Base-by-base conservation (phyloP, 805 yeast genomes). In the Saturnispora diversa region DNA sequence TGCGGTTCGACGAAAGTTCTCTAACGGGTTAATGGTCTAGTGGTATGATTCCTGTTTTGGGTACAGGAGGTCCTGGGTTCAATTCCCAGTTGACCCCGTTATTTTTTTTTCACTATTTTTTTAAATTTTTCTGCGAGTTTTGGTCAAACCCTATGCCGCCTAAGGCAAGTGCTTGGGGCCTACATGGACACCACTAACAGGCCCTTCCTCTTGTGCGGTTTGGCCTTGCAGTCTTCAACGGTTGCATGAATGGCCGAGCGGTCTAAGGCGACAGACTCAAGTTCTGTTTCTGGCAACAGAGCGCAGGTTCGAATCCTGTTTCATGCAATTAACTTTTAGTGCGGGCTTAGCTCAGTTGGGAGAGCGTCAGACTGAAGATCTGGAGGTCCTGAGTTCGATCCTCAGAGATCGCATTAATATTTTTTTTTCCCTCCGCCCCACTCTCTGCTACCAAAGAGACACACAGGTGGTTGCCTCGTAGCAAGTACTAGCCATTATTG, bases 41-140 rank as follows among this genome's bases (percentile, higher is more conserved):
- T 67, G 72, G 73, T 68, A 68, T 68, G 72, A 68, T 68, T 68
- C 72, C 64, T 68, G 73, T 71, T 68, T 67, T 66, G 73, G 73
- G 73, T 56, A 69, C 67, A 66, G 63, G 70, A 67, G 70, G 72
- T 69, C 71, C 72, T 65, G 72, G 72, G 72, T 67, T 67, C 71
- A 65, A 66, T 66, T 67, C 72, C 72, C 72, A 65, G 60, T 50
- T 49, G 54, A 52, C 60, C 60, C 60, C 60, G 19, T 44, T 47
- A 7, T 37, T 50, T 47, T 48, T 40, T 15, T 32, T 12, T 12
- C 9, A 15, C 9, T 11, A 16, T 31, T n/a, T 20, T n/a, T n/a
- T n/a, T n/a, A n/a, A n/a, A n/a, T n/a, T n/a, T n/a, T n/a, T n/a
- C n/a, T n/a, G n/a, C n/a, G n/a, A n/a, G n/a, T n/a, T n/a, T n/a